Base-by-base conservation (phyloP, 2,329 filamentous ascomycete genomes). In the Orbilia oligospora region DNA sequence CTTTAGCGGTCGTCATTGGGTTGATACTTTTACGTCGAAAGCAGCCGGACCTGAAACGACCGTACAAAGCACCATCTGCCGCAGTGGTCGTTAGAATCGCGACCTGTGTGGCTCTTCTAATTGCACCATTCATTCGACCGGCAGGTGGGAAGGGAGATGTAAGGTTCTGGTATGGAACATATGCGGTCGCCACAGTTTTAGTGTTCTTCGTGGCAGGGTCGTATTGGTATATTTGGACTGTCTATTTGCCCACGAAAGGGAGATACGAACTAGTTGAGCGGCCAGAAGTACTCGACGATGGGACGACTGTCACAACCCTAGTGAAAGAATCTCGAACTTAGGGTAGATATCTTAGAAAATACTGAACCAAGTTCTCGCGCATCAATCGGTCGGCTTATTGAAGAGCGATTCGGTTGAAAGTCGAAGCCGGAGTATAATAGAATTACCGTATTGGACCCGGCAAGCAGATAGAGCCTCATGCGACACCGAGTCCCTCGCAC, bases 191-290 rank as follows among this genome's bases (percentile, higher is more conserved):
- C 8, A 56, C 68, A 0, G 44, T 49, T 5, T 24, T 55, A n/a
- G 75, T 78, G n/a, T 53, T 92, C 38, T 38, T 87, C 0, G 88
- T 89, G 58, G 90, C 88, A 0, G 82, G 91, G 0, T 0, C 89
- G 0, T 93, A 93, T 82, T 93, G 91, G 92, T 90, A 89, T 80
- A 78, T 91, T 0, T 91, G 89, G 88, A 90, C 90, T 0, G 85
- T 89, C 2, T 80, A 89, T 0, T 82, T 93, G 24, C 91, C 92
- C 0, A 85, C 84, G 49, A 87, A 87, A 84, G 86, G 88, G 64
- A 87, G 87, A 0, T 92, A 92, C 82, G 87, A 83, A 14, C 83
- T 93, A 0, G 89, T 91, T 81, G 91, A 93, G 80, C 86, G 88
- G 71, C 85, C 85, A 1, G 88, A 88, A 44, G 85, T 89, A 0